These are phyloP conservation scores for Jimgerdemannia lactiflua DNA, from an alignment of 192 early-diverging fungal species.

Conservation along the genomic window DNA sequence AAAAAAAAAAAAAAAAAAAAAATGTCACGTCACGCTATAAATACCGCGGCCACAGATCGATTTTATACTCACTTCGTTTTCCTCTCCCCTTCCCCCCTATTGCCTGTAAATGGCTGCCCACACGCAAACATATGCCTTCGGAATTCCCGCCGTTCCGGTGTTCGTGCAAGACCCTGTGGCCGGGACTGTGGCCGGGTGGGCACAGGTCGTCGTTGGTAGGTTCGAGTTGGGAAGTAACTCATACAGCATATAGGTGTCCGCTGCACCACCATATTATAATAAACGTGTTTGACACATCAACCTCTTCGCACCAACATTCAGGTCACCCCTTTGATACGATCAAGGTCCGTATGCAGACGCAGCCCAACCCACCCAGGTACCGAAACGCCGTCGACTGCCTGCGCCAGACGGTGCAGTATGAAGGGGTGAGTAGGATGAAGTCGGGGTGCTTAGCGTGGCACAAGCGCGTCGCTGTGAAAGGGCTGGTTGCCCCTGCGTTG, in stretches of 20 bases:
- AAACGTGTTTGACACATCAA: not conserved
- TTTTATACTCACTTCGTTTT: too few relatives aligned
- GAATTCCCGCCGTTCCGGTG: slow-evolving; percentile 29
- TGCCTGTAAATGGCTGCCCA: not conserved
- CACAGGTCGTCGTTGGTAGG: slow-evolving; percentile 62
- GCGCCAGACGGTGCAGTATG: slow-evolving; percentile 62
- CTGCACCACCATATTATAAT: not conserved
- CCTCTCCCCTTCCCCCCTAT: too few relatives aligned
- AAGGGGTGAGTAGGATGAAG: slow-evolving; percentile 53
- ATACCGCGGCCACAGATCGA: too few relatives aligned
- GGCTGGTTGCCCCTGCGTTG: too few relatives aligned
- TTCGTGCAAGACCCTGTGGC: slow-evolving; percentile 52
- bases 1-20: too few relatives aligned
- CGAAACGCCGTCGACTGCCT: slow-evolving; percentile 82
- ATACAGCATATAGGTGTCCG: too few relatives aligned
- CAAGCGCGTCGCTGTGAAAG: too few relatives aligned
- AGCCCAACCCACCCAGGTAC: slow-evolving; percentile 65
- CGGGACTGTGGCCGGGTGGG: slow-evolving; percentile 68
- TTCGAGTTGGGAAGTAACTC: too few relatives aligned
- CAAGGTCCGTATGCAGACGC: slow-evolving; percentile 91
- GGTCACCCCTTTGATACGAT: slow-evolving; percentile 97
- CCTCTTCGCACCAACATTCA: slow-evolving; percentile 34
- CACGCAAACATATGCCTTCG: not conserved
- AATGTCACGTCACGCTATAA: too few relatives aligned
- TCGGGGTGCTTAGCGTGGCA: not conserved